Conservation (phyloP, 352 stramenopile genomes). For the Hyaloperonospora brassicae region DNA sequence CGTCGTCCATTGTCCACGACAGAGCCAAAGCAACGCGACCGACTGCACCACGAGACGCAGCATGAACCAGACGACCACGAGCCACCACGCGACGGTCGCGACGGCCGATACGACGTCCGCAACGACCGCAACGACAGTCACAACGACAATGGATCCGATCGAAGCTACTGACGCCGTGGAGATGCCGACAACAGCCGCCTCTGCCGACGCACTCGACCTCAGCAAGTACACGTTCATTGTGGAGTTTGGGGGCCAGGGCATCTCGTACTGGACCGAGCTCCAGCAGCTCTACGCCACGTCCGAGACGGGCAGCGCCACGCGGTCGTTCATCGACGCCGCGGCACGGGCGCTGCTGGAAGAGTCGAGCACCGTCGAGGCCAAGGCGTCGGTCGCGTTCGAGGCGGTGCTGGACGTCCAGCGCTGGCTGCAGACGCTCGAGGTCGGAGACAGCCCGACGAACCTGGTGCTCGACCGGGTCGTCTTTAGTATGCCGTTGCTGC, state of each 20-base stretch:
- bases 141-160: constrained; percentile 8
- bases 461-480: constrained; percentile 32
- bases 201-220: constrained; percentile 18
- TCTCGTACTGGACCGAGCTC: constrained; percentile 61
- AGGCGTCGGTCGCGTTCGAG: constrained; percentile 43
- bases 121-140: constrained; percentile 20
- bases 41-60: no score
- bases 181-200: constrained; percentile 13
- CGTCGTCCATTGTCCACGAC: constrained; percentile 16
- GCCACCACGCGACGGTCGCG: no score
- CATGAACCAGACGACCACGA: no score
- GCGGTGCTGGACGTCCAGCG: constrained; percentile 35
- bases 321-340: constrained; percentile 36
- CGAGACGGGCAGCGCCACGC: constrained; percentile 18
- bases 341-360: constrained; percentile 44
- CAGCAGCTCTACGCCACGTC: constrained; percentile 35
- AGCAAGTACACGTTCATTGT: constrained; percentile 31
- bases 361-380: constrained; percentile 33
- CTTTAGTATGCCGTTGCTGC: constrained; percentile 76
- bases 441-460: constrained; percentile 11
- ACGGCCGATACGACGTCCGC: no score
- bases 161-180: neutral
- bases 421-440: constrained; percentile 40
- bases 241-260: constrained; percentile 67
- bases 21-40: constrained; percentile 22